Evolutionary conservation across 2,329 filamentous ascomycete genomes (phyloP).

Genomic region (Colletotrichum noveboracense): DNA sequence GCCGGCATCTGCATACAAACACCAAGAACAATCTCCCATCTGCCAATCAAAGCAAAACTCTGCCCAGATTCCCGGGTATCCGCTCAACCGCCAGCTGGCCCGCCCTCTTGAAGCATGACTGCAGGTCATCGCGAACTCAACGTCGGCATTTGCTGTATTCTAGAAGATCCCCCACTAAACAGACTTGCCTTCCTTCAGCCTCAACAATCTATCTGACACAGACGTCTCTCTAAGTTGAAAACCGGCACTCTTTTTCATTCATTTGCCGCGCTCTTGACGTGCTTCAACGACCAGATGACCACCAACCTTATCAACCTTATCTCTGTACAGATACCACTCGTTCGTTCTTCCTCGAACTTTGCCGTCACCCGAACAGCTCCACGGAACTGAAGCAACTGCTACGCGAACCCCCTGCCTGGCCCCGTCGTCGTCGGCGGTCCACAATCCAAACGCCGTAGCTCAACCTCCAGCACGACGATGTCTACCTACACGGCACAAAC

Average conservation of each 20-base stretch:
- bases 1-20: background rate
- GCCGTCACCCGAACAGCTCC: background rate
- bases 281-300: background rate
- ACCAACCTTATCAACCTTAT: background rate
- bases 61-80: background rate
- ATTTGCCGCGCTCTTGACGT: background rate
- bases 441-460: background rate
- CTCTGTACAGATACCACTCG: background rate
- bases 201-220: slow-evolving; percentile 6
- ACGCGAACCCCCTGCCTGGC: background rate
- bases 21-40: background rate
- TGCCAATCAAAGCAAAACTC: background rate
- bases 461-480: background rate
- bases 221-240: background rate
- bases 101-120: background rate
- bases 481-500: slow-evolving; percentile 1
- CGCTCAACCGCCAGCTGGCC: background rate
- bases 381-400: background rate
- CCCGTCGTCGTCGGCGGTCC: background rate
- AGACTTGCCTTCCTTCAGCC: background rate
- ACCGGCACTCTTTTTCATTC: background rate
- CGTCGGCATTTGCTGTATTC: background rate
- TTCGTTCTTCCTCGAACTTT: background rate
- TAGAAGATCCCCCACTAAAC: slow-evolving; percentile 9
- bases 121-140: slow-evolving; percentile 4